Evolutionary conservation across 768 basidiomycete species (phyloP).

Genomic region (Lentinula edodes): DNA sequence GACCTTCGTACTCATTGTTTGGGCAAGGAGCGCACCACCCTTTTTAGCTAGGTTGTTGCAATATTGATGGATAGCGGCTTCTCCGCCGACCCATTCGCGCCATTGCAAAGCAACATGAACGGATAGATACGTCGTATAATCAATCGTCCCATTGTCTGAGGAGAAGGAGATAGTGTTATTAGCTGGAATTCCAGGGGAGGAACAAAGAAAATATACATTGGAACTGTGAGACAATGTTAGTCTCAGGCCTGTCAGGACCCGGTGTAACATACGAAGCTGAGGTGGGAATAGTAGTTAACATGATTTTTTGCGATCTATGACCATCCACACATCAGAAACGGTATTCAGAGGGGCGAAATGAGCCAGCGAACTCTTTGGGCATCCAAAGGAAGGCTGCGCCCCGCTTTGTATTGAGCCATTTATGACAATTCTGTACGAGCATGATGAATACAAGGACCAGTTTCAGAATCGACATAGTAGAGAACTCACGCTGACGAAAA

Average conservation of each 20-base stretch:
- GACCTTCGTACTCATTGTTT: slow-evolving; percentile 53
- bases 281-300: slow-evolving; percentile 55
- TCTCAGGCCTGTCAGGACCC: slow-evolving; percentile 22
- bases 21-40: slow-evolving; percentile 57
- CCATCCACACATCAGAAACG: too few relatives aligned
- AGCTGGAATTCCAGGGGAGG: neutral
- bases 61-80: slow-evolving; percentile 63
- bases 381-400: slow-evolving; percentile 42
- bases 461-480: slow-evolving; percentile 25
- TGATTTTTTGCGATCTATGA: slow-evolving; percentile 57
- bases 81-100: slow-evolving; percentile 69
- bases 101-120: slow-evolving; percentile 64
- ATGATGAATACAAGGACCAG: neutral
- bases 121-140: slow-evolving; percentile 47
- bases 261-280: slow-evolving; percentile 47
- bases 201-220: slow-evolving; percentile 35
- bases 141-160: slow-evolving; percentile 60
- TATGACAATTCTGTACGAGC: slow-evolving; percentile 48
- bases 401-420: slow-evolving; percentile 56
- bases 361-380: slow-evolving; percentile 23
- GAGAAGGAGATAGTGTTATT: slow-evolving; percentile 16
- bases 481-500: slow-evolving; percentile 37
- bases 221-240: slow-evolving; percentile 41
- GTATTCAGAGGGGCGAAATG: neutral
- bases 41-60: slow-evolving; percentile 61